phyloP scores from a whole-genome alignment of 208 protist species.

The Angomonas deanei region DNA sequence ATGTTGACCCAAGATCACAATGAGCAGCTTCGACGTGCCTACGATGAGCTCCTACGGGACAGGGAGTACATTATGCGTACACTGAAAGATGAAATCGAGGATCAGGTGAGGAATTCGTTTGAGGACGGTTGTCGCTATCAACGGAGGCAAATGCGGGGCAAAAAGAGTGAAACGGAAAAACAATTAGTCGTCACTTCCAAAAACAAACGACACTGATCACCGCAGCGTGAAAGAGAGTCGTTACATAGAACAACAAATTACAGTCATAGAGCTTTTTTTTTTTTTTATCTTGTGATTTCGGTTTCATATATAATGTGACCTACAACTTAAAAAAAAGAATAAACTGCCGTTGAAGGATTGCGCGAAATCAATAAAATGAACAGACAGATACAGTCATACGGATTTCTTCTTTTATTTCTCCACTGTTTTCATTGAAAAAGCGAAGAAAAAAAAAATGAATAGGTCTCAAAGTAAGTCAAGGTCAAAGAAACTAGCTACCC shows the following conservation, averaged over 20 bases:
- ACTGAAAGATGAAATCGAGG: constrained; percentile 66
- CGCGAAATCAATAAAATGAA: no score
- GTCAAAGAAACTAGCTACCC: background rate
- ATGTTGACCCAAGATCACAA: constrained; percentile 50
- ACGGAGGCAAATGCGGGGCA: background rate
- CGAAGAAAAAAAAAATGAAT: background rate
- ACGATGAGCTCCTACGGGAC: constrained; percentile 71
- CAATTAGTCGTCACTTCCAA: background rate
- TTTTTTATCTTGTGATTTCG: background rate
- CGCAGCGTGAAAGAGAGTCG: background rate
- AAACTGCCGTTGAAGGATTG: no score
- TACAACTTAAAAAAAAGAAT: no score
- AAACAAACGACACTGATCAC: background rate
- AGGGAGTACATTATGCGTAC: constrained; percentile 51
- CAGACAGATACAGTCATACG: no score
- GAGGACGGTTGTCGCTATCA: constrained; percentile 63
- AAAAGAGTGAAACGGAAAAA: background rate
- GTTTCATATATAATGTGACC: background rate
- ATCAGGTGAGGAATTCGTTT: constrained; percentile 66
- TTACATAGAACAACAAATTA: background rate
- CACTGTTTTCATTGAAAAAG: background rate
- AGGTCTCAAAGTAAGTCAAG: background rate
- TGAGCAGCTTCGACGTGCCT: constrained; percentile 57
- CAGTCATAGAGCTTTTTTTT: background rate
- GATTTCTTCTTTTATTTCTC: background rate